phyloP scores from a whole-genome alignment of 1,284 basidiomycete genomes.

The Melampsora medusae region DNA sequence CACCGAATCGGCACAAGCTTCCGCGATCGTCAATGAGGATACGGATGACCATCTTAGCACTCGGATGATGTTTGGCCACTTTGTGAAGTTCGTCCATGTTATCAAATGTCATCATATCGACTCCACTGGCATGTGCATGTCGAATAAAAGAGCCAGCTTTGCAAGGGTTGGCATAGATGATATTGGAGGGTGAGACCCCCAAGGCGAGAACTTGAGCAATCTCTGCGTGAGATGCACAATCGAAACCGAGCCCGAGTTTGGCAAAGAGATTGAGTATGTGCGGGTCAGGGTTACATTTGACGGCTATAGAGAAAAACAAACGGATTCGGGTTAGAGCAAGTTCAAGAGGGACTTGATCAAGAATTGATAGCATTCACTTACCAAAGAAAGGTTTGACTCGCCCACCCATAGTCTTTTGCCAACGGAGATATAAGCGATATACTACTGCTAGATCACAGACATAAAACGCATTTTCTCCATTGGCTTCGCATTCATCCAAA shows the following conservation, averaged over 20 bases:
- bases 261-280: conserved; percentile 87
- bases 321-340: conserved; percentile 28
- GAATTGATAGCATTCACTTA: conserved; percentile 54
- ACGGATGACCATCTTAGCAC: conserved; percentile 83
- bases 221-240: conserved; percentile 96
- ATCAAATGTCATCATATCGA: conserved; percentile 96
- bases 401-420: conserved; percentile 69
- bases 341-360: background rate
- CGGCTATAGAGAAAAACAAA: conserved; percentile 60
- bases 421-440: conserved; percentile 79
- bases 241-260: conserved; percentile 85
- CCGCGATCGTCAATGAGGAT: conserved; percentile 97
- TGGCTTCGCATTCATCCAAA: conserved; percentile 58
- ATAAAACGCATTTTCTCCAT: conserved; percentile 92
- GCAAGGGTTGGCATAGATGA: conserved; percentile 99
- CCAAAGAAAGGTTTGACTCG: conserved; percentile 90
- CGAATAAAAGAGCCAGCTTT: conserved; percentile 92
- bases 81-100: conserved; percentile 98
- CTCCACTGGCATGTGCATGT: conserved; percentile 71
- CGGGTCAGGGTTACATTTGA: conserved; percentile 97
- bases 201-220: conserved; percentile 77
- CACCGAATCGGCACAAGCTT: conserved; percentile 84
- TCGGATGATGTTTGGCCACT: conserved; percentile 76
- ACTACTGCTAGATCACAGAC: conserved; percentile 89
- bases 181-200: conserved; percentile 61